A percentile compares a stretch with the other conserved stretches of the same genome.
Conservation (phyloP, 106 monocot species). For the Posidonia australis region DNA sequence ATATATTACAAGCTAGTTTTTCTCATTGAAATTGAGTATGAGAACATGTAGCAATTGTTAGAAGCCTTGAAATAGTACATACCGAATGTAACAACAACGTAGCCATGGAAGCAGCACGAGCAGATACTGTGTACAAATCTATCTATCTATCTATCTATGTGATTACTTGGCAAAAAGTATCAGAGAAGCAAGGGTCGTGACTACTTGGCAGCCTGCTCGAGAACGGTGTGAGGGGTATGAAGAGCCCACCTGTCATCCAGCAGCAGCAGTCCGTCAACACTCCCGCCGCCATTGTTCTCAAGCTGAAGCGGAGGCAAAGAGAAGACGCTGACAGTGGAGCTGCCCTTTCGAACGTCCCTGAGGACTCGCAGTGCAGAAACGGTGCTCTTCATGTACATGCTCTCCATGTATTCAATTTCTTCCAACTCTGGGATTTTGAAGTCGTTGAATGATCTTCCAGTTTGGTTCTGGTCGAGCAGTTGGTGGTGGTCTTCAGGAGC, state of each 20-base stretch:
- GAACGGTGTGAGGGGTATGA: not conserved
- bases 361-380: slow-evolving; percentile 44
- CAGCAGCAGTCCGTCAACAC: not conserved
- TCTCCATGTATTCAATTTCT: slow-evolving; percentile 61
- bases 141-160: too few relatives aligned
- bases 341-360: slow-evolving; percentile 64
- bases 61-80: too few relatives aligned
- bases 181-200: not conserved
- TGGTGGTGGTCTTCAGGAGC: not conserved
- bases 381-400: slow-evolving; percentile 74
- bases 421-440: slow-evolving; percentile 36
- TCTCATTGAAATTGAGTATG: too few relatives aligned
- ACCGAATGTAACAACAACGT: too few relatives aligned
- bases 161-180: too few relatives aligned
- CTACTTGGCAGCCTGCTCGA: slow-evolving; percentile 1
- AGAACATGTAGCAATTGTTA: too few relatives aligned
- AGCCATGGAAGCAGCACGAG: too few relatives aligned
- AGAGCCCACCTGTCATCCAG: not conserved
- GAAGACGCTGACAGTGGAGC: slow-evolving; percentile 75
- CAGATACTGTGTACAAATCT: too few relatives aligned
- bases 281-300: not conserved
- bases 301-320: slow-evolving; percentile 62
- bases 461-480: not conserved
- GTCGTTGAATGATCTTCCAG: not conserved
- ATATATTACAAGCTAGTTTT: too few relatives aligned